Percentiles rank a stretch among this genome's conserved stretches.
Conservation (phyloP, 108 stramenopile species). For the Epithemia pelagica region DNA sequence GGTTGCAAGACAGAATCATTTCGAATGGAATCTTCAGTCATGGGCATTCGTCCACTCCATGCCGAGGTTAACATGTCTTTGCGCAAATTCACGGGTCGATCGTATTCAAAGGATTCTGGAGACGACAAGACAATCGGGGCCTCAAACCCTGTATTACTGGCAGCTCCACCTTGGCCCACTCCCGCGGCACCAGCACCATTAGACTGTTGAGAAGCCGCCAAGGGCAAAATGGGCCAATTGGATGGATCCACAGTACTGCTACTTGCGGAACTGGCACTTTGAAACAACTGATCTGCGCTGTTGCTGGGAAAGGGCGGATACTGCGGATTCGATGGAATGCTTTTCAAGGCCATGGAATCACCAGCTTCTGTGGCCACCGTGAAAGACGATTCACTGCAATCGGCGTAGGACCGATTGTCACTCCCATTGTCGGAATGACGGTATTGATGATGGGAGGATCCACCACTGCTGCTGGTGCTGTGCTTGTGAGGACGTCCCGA, state of each 20-base stretch:
- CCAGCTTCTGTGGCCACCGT: constrained; percentile 12
- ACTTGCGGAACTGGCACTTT: background rate
- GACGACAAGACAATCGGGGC: background rate
- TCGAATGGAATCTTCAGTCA: background rate
- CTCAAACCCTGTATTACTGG: too few relatives aligned
- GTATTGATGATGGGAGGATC: background rate
- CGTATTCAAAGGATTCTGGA: constrained; percentile 2
- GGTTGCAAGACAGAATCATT: constrained; percentile 6
- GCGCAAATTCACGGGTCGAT: constrained; percentile 8
- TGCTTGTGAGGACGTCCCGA: background rate
- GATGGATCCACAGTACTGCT: background rate
- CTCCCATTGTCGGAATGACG: background rate
- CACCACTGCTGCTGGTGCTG: background rate
- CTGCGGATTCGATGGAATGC: background rate
- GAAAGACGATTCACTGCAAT: constrained; percentile 6
- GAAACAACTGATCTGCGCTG: background rate
- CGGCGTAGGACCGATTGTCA: background rate
- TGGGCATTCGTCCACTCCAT: constrained; percentile 8
- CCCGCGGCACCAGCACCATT: background rate
- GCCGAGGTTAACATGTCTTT: constrained; percentile 16
- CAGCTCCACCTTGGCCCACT: background rate
- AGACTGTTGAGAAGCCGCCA: background rate
- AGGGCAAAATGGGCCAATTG: background rate
- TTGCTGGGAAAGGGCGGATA: background rate
- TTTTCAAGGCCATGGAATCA: constrained; percentile 6